Evolutionary conservation across 1,284 basidiomycete genomes (phyloP), one percentile per base, ranked within the genome.

Genomic region (Fistulinella cinereoalba): DNA sequence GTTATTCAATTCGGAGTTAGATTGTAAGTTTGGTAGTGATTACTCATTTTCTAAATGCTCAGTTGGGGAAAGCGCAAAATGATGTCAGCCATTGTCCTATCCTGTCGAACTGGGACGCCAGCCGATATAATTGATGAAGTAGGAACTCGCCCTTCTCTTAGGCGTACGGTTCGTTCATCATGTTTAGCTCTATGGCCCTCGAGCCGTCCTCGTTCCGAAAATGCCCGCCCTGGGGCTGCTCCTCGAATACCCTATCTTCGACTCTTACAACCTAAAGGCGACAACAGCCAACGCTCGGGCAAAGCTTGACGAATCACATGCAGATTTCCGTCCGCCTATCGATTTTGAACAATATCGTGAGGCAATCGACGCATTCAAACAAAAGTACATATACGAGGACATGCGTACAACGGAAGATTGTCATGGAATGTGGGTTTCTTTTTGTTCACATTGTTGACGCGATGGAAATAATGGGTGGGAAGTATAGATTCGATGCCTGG

Each of bases 181-280:
- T 24, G n/a, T 19, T 37, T 41, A 86, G 83, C 66, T 89, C 23
- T 90, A 83, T 58, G 82, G 82, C 1, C 84, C 88, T 1, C 80
- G 83, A n/a, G 75, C 75, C 36, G 87, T 96, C 34, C 83, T 92
- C 63, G 81, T 98, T 21, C 97, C 97, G 25, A 98, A 97, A 73
- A 97, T 97, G 70, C 97, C 97, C 12, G 89, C 93, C 1, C 77
- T 99, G 16, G 97, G 97, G 8, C 77, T 99, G 9, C 73, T 99
- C n/a, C 81, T 99, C 29, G 92, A 98, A 68, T 81, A 92, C 56
- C 96, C 95, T 1, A 81, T 95, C 53, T 95, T 92, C 61, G 77
- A 83, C 42, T 81, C 80, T 8, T 96, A 96, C 71, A 91, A 88
- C 64, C 69, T 70, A 47, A 79, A 77, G 48, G 77, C 92, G 54